Percentiles rank a stretch among this genome's conserved stretches.
These are phyloP conservation scores for Rhytidhysteron rufulum DNA, from an alignment of 2,329 filamentous ascomycete genomes.

Conservation along the genomic window DNA sequence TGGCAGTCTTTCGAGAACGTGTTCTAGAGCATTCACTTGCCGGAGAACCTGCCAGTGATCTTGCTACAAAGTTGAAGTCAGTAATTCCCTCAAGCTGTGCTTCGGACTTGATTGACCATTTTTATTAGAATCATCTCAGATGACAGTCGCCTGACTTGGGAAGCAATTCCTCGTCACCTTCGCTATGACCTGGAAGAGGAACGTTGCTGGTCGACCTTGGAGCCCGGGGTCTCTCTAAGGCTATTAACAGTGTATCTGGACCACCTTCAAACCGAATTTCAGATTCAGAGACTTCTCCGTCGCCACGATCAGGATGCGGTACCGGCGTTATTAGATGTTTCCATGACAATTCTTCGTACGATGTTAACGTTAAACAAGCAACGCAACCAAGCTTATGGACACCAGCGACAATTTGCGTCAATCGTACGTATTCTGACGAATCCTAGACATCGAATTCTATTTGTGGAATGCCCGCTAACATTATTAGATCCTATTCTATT, in stretches of 20 bases:
- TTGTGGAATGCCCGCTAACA: background rate
- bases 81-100: slow-evolving; percentile 1
- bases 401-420: slow-evolving; percentile 28
- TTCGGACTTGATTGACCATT: background rate
- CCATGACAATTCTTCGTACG: slow-evolving; percentile 29
- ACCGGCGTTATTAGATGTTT: slow-evolving; percentile 27
- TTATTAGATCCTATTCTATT: slow-evolving; percentile 28
- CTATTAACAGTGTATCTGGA: slow-evolving; percentile 31
- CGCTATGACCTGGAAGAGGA: slow-evolving; percentile 33
- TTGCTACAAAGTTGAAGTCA: slow-evolving; percentile 27
- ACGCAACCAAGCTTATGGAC: slow-evolving; percentile 24
- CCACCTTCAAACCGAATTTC: slow-evolving; percentile 30
- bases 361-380: slow-evolving; percentile 29
- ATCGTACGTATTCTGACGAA: slow-evolving; percentile 8
- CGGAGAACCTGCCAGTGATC: slow-evolving; percentile 24
- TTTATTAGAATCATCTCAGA: slow-evolving; percentile 21
- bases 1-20: slow-evolving; percentile 27
- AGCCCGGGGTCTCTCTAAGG: slow-evolving; percentile 19
- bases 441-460: background rate
- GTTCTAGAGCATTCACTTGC: slow-evolving; percentile 29
- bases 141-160: slow-evolving; percentile 25
- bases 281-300: slow-evolving; percentile 29
- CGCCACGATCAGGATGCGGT: slow-evolving; percentile 28
- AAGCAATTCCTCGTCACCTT: slow-evolving; percentile 24
- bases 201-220: slow-evolving; percentile 22